Percentiles rank a stretch among this genome's conserved stretches.
These are phyloP conservation scores for Gonium pectorale DNA, from an alignment of 139 green algal genomes.

Conservation along the genomic window DNA sequence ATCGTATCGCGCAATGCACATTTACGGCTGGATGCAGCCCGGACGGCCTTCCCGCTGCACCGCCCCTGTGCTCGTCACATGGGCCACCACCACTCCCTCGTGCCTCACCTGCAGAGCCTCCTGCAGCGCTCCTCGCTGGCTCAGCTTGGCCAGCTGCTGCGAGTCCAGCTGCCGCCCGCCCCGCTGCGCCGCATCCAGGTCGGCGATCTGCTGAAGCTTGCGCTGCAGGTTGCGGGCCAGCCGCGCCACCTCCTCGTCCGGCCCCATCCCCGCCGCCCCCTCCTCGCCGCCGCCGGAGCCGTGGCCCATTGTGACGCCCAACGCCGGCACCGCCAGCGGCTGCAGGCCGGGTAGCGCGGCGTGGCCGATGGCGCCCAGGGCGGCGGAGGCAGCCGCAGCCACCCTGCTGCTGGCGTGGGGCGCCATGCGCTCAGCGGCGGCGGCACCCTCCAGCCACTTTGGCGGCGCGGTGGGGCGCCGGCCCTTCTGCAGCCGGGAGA, in stretches of 20 bases:
- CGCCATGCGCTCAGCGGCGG: slow-evolving; percentile 26
- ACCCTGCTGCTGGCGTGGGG: slow-evolving; percentile 11
- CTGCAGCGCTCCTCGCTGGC: slow-evolving; percentile 56
- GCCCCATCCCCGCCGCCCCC: background rate
- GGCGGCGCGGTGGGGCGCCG: slow-evolving; percentile 53
- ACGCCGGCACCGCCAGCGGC: background rate
- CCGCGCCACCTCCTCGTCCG: slow-evolving; percentile 21
- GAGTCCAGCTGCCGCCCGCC: slow-evolving; percentile 68
- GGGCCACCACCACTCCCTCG: background rate
- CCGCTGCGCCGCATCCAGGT: slow-evolving; percentile 30
- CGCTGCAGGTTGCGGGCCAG: slow-evolving; percentile 75
- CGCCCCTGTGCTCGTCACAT: no score
- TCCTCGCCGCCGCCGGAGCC: background rate
- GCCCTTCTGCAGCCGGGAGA: slow-evolving; percentile 50
- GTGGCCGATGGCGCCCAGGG: slow-evolving; percentile 38
- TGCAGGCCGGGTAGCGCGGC: background rate
- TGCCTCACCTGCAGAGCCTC: slow-evolving; percentile 58
- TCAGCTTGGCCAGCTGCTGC: slow-evolving; percentile 86
- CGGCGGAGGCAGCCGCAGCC: slow-evolving; percentile 25
- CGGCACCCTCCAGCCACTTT: slow-evolving; percentile 13
- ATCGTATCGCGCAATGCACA: no score
- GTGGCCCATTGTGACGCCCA: no score
- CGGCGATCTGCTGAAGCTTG: slow-evolving; percentile 79
- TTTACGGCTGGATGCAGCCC: no score
- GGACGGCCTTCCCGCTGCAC: no score